phyloP scores from a whole-genome alignment of 2,329 filamentous ascomycete genomes.

The Fusarium neocosmosporiellum region DNA sequence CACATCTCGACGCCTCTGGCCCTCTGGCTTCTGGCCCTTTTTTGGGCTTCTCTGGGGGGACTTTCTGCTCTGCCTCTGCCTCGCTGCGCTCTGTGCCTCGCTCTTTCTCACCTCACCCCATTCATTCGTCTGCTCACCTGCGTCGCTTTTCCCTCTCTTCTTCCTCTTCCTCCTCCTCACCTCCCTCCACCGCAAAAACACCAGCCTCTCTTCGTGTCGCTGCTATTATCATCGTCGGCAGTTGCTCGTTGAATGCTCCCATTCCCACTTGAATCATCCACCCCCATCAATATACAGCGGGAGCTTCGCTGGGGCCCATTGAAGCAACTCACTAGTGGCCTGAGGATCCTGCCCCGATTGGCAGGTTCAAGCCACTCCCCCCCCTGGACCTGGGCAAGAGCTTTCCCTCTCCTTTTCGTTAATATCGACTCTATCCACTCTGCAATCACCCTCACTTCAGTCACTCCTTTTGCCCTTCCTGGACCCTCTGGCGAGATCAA shows the following conservation, averaged over 20 bases:
- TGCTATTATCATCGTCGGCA: constrained; percentile 1
- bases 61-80: constrained; percentile 9
- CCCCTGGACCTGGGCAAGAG: constrained; percentile 44
- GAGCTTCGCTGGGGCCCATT: constrained; percentile 38
- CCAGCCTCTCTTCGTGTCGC: neutral
- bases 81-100: constrained; percentile 13
- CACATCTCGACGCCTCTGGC: constrained; percentile 29
- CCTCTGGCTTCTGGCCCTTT: constrained; percentile 24
- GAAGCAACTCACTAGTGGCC: constrained; percentile 44
- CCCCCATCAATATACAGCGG: constrained; percentile 35
- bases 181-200: neutral
- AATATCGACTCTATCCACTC: constrained; percentile 53
- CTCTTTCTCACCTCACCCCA: constrained; percentile 36
- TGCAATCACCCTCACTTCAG: constrained; percentile 53
- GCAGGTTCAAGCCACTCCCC: constrained; percentile 48
- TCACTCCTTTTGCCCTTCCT: constrained; percentile 53
- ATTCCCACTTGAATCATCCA: constrained; percentile 9
- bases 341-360: constrained; percentile 50
- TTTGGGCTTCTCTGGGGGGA: constrained; percentile 27
- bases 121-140: constrained; percentile 35
- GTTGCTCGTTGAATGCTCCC: constrained; percentile 10
- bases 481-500: constrained; percentile 38
- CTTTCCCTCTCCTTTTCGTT: constrained; percentile 52
- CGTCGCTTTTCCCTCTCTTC: constrained; percentile 27
- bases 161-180: constrained; percentile 13